Evolutionary conservation across 2,329 filamentous ascomycete species (phyloP).

Genomic region (Penicillium sp.): DNA sequence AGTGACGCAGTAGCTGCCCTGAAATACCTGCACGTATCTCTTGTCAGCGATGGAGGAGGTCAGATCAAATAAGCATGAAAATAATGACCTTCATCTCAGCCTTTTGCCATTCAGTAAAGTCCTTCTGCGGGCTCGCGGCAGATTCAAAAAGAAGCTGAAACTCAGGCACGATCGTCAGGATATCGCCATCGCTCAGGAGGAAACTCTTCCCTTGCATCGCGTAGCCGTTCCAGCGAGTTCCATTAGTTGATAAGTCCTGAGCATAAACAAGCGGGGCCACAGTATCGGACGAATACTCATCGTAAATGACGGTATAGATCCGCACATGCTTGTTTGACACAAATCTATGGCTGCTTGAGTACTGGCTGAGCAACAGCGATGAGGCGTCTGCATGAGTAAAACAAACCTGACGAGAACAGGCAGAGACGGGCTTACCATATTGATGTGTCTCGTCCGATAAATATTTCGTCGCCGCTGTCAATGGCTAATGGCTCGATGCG

Average conservation of each 20-base stretch:
- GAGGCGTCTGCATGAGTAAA: constrained; percentile 9
- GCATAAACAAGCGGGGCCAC: constrained; percentile 45
- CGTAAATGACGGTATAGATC: constrained; percentile 45
- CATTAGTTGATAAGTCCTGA: constrained; percentile 44
- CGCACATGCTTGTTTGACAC: constrained; percentile 44
- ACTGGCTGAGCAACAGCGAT: constrained; percentile 27
- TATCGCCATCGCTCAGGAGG: constrained; percentile 41
- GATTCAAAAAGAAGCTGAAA: constrained; percentile 23
- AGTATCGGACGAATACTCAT: constrained; percentile 36
- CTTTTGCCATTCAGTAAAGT: constrained; percentile 29
- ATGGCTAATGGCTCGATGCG: constrained; percentile 20
- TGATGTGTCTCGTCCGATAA: constrained; percentile 35
- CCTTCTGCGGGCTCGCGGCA: neutral
- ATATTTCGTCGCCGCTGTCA: constrained; percentile 32
- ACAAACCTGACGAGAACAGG: neutral
- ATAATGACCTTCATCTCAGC: constrained; percentile 36
- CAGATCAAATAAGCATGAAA: neutral
- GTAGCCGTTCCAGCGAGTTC: constrained; percentile 40
- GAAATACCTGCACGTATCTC: constrained; percentile 27
- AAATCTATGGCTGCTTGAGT: constrained; percentile 31
- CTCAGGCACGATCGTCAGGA: constrained; percentile 27
- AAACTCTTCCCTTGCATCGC: constrained; percentile 35
- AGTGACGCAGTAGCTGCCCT: constrained; percentile 37
- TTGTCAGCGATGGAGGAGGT: neutral
- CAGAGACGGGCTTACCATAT: constrained; percentile 27